Percentiles rank a stretch among this genome's conserved stretches.
phyloP scores from a whole-genome alignment of 2,329 filamentous ascomycete species.

The Pseudocercospora eumusae region DNA sequence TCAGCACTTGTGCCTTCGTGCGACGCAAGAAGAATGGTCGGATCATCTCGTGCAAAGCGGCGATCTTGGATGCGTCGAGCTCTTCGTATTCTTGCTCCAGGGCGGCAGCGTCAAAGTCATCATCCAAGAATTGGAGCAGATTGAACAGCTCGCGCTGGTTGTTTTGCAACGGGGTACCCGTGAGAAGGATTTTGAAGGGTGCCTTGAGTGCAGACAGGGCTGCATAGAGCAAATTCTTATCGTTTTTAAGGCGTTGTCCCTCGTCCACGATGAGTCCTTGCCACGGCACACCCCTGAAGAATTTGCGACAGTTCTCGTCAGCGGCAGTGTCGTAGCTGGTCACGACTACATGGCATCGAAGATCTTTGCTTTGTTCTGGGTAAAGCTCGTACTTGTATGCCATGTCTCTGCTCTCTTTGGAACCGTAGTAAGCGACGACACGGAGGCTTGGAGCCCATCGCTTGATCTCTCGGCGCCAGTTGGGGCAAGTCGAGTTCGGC shows the following conservation, averaged over 20 bases:
- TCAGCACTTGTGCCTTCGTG: slow-evolving; percentile 87
- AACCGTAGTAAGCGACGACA: slow-evolving; percentile 91
- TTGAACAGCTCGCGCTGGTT: slow-evolving; percentile 95
- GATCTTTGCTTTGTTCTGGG: slow-evolving; percentile 62
- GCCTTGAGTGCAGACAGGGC: slow-evolving; percentile 72
- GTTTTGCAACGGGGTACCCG: slow-evolving; percentile 89
- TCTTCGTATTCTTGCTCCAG: slow-evolving; percentile 75
- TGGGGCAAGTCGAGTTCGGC: slow-evolving; percentile 93
- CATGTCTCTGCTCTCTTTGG: slow-evolving; percentile 70
- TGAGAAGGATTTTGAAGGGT: slow-evolving; percentile 82
- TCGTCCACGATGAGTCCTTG: slow-evolving; percentile 89
- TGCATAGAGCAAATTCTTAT: slow-evolving; percentile 77
- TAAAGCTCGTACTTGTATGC: slow-evolving; percentile 85
- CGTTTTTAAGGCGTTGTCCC: slow-evolving; percentile 92
- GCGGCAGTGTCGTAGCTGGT: slow-evolving; percentile 91
- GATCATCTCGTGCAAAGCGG: slow-evolving; percentile 78
- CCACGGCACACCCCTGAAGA: slow-evolving; percentile 76
- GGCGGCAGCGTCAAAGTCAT: slow-evolving; percentile 65
- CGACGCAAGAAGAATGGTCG: slow-evolving; percentile 70
- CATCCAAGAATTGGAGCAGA: slow-evolving; percentile 89
- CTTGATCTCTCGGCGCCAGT: slow-evolving; percentile 96
- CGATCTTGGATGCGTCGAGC: slow-evolving; percentile 80
- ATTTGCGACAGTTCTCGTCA: slow-evolving; percentile 68
- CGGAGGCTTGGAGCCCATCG: slow-evolving; percentile 84
- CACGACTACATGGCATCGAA: slow-evolving; percentile 87